A percentile compares a stretch with the other conserved stretches of the same genome.
phyloP scores from a whole-genome alignment of 306 rosid genomes.

The Sicyos edulis region DNA sequence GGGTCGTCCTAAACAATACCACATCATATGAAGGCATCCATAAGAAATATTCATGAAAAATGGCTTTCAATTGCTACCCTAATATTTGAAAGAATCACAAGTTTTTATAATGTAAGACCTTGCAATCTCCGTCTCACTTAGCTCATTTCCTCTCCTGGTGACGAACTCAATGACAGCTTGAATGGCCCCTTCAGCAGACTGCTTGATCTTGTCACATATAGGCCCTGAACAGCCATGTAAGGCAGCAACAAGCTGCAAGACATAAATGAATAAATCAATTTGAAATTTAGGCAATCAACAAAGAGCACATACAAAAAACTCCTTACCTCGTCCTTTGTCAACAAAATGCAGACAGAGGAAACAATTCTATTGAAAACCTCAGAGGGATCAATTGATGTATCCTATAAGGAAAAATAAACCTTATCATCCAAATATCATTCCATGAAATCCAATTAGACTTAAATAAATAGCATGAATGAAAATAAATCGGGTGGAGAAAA shows the following conservation, averaged over 20 bases:
- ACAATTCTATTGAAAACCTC: slow-evolving; percentile 94
- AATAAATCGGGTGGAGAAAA: slow-evolving; percentile 14
- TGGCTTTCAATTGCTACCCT: slow-evolving; percentile 13
- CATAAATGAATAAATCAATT: slow-evolving; percentile 9
- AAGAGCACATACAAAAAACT: not conserved
- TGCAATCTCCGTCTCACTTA: slow-evolving; percentile 70
- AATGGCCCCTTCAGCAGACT: slow-evolving; percentile 95
- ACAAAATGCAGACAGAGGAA: slow-evolving; percentile 69
- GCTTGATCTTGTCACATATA: slow-evolving; percentile 84
- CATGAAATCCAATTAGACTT: slow-evolving; percentile 14
- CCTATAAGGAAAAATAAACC: slow-evolving; percentile 44
- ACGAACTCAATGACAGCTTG: slow-evolving; percentile 87
- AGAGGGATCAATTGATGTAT: slow-evolving; percentile 92
- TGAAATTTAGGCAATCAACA: not conserved
- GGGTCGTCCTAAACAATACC: slow-evolving; percentile 66
- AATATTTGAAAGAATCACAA: slow-evolving; percentile 18
- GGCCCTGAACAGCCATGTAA: slow-evolving; percentile 76
- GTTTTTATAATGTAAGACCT: slow-evolving; percentile 44
- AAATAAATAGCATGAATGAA: slow-evolving; percentile 4
- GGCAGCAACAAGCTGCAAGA: slow-evolving; percentile 73
- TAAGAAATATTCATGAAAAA: slow-evolving; percentile 25
- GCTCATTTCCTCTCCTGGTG: slow-evolving; percentile 67
- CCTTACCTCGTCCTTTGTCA: slow-evolving; percentile 81
- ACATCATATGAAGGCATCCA: not conserved
- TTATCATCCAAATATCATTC: slow-evolving; percentile 6